A percentile compares a stretch with the other conserved stretches of the same genome.
Conservation (phyloP, 2,329 filamentous ascomycete genomes). For the Remersonia thermophila region DNA sequence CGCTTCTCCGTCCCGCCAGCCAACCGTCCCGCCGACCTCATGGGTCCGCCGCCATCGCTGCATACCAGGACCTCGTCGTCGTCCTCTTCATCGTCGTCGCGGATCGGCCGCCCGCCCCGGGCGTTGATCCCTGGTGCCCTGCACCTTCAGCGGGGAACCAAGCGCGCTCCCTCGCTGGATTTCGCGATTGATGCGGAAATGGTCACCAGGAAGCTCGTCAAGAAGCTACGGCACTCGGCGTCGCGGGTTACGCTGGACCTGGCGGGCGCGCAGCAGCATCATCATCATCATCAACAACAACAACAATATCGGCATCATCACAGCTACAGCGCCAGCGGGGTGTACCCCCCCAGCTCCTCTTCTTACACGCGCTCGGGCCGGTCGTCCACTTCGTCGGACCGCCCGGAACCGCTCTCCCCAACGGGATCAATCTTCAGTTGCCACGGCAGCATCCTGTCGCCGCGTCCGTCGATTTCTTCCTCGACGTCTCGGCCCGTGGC, state of each 20-base stretch:
- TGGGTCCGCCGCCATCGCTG: slow-evolving; percentile 4
- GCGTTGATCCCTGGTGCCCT: neutral
- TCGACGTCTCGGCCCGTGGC: neutral
- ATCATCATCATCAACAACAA: neutral
- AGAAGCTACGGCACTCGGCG: slow-evolving; percentile 42
- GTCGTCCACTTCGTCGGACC: slow-evolving; percentile 10
- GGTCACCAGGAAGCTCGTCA: slow-evolving; percentile 28
- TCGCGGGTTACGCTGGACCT: slow-evolving; percentile 32
- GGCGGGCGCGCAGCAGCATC: neutral
- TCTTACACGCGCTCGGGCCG: too few relatives aligned
- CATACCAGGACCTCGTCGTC: slow-evolving; percentile 5
- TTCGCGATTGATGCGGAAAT: slow-evolving; percentile 17
- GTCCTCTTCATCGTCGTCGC: too few relatives aligned
- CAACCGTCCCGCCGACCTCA: slow-evolving; percentile 1
- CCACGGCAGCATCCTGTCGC: neutral
- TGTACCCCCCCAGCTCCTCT: too few relatives aligned
- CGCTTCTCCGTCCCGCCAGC: too few relatives aligned
- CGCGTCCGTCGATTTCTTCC: too few relatives aligned
- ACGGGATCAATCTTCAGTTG: slow-evolving; percentile 3
- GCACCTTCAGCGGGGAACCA: slow-evolving; percentile 32
- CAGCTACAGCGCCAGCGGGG: neutral
- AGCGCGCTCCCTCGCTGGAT: slow-evolving; percentile 27
- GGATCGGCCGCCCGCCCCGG: neutral
- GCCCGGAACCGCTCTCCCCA: slow-evolving; percentile 2
- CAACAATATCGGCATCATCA: neutral